phyloP scores from a whole-genome alignment of 108 stramenopile species.

The Halocafeteria seosinensis region DNA sequence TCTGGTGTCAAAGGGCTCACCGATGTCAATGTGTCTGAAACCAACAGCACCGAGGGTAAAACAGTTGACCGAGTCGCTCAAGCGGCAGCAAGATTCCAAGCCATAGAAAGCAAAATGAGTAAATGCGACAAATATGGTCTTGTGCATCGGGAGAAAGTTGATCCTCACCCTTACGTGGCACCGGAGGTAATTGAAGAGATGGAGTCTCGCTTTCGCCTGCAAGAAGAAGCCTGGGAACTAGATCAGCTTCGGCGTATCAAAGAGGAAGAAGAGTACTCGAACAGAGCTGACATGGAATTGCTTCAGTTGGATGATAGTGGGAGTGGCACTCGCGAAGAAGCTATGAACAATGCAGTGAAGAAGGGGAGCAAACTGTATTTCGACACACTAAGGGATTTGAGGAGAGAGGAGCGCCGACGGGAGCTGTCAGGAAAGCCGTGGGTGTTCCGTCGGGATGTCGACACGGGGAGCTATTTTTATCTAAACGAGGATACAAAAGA shows the following conservation, averaged over 20 bases:
- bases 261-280: constrained; percentile 43
- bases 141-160: constrained; percentile 44
- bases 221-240: constrained; percentile 42
- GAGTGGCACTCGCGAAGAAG: background rate
- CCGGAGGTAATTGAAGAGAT: constrained; percentile 40
- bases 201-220: constrained; percentile 20
- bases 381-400: background rate
- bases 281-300: constrained; percentile 56
- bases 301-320: constrained; percentile 6
- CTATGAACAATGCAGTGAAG: constrained; percentile 1
- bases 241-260: constrained; percentile 49
- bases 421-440: constrained; percentile 19
- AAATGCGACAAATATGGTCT: constrained; percentile 54
- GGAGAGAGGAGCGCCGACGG: constrained; percentile 7
- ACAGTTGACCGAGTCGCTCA: background rate
- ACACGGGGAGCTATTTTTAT: constrained; percentile 12
- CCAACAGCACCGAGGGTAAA: background rate
- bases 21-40: background rate
- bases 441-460: constrained; percentile 12
- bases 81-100: background rate
- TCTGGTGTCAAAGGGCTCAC: background rate
- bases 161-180: constrained; percentile 53
- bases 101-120: background rate
- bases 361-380: background rate
- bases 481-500: background rate